phyloP scores from a whole-genome alignment of 306 rosid species.

The Fragaria iinumae region DNA sequence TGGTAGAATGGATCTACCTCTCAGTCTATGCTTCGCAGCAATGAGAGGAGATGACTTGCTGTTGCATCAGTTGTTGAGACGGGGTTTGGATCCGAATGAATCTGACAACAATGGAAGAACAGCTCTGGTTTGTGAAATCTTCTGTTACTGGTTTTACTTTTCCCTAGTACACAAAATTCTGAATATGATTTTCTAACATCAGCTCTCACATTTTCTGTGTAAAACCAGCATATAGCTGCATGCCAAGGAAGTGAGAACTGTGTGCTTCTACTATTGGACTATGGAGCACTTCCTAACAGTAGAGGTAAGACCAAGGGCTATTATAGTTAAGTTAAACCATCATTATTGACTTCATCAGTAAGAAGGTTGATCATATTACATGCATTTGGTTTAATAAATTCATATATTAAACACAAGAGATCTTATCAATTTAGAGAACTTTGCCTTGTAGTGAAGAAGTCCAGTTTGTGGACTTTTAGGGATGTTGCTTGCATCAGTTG shows the following conservation, averaged over 20 bases:
- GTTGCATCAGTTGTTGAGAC: conserved; percentile 68
- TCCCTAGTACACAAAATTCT: background rate
- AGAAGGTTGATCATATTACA: background rate
- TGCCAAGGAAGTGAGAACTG: conserved; percentile 66
- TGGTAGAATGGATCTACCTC: conserved; percentile 82
- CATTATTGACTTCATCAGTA: background rate
- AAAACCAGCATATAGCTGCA: conserved; percentile 75
- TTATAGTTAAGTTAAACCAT: background rate
- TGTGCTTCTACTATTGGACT: conserved; percentile 67
- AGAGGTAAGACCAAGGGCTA: conserved; percentile 49
- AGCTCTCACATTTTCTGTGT: background rate
- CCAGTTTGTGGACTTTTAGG: conserved; percentile 7
- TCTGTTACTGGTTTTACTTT: background rate
- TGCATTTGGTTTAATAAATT: background rate
- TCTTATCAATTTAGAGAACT: background rate
- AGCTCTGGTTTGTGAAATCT: conserved; percentile 59
- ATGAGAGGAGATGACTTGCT: conserved; percentile 76
- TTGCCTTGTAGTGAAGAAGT: conserved; percentile 8
- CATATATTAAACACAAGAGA: background rate
- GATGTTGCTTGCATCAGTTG: background rate
- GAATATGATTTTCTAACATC: background rate
- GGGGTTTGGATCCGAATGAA: conserved; percentile 77
- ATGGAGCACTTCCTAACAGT: conserved; percentile 65
- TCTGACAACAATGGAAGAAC: conserved; percentile 73
- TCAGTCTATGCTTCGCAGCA: conserved; percentile 83